Evolutionary conservation across 371 early-diverging fungal genomes (phyloP).

Genomic region (Mortierella sp.): DNA sequence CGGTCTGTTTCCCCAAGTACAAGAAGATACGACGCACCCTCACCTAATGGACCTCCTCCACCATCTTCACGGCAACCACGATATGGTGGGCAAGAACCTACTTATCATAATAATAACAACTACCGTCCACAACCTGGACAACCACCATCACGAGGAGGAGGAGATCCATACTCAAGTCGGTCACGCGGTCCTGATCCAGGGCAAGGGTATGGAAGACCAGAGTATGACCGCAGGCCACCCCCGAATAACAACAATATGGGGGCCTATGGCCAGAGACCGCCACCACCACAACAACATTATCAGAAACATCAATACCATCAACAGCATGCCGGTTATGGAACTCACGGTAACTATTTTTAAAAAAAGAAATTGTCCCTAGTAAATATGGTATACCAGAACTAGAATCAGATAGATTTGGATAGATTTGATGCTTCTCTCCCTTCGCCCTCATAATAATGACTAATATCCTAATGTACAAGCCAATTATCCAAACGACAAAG

Average conservation of each 20-base stretch:
- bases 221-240: slow-evolving; percentile 35
- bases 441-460: no score
- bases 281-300: slow-evolving; percentile 25
- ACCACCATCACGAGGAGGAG: slow-evolving; percentile 13
- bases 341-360: slow-evolving; percentile 22
- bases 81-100: slow-evolving; percentile 21
- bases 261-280: slow-evolving; percentile 39
- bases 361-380: not conserved
- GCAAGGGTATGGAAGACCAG: slow-evolving; percentile 29
- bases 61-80: slow-evolving; percentile 7
- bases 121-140: slow-evolving; percentile 16
- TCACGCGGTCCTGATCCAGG: slow-evolving; percentile 21
- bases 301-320: slow-evolving; percentile 10
- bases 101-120: slow-evolving; percentile 17
- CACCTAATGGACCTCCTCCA: slow-evolving; percentile 13
- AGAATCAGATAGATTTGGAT: not conserved
- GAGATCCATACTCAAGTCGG: slow-evolving; percentile 1
- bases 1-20: slow-evolving; percentile 28
- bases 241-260: slow-evolving; percentile 18
- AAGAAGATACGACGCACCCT: slow-evolving; percentile 41
- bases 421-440: no score
- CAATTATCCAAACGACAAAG: not conserved
- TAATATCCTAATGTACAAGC: no score
- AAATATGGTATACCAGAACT: not conserved
- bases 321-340: not conserved